Conservation (phyloP, 2,329 filamentous ascomycete species). For the Clonostachys solani region DNA sequence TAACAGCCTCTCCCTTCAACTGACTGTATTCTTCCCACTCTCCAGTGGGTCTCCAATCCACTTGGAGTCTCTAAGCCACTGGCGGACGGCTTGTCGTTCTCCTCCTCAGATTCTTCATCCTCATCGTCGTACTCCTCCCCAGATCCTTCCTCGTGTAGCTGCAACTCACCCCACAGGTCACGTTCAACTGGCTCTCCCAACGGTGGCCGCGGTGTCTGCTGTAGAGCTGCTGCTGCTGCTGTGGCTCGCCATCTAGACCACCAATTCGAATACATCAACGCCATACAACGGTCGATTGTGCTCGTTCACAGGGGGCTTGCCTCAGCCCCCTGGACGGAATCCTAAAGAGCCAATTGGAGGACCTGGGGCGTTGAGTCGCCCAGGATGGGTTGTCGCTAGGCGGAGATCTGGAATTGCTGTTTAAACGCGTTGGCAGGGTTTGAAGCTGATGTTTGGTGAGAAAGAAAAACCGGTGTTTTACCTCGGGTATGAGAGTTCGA, state of each 20-base stretch:
- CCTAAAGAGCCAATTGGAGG: constrained; percentile 90
- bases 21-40: too few species aligned
- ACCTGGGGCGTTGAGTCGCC: constrained; percentile 76
- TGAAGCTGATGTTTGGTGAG: too few species aligned
- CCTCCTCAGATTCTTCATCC: constrained; percentile 65
- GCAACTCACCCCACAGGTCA: constrained; percentile 87
- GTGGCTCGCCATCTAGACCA: constrained; percentile 21
- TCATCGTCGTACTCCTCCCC: constrained; percentile 74
- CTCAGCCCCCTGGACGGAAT: constrained; percentile 92
- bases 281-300: constrained; percentile 88
- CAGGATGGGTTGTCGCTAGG: too few species aligned
- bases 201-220: constrained; percentile 27
- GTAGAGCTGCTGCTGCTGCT: constrained; percentile 29
- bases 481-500: too few species aligned
- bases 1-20: too few species aligned
- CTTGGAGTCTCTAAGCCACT: too few species aligned
- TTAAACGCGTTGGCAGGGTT: too few species aligned
- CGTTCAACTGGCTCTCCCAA: constrained; percentile 79
- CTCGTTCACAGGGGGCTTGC: constrained; percentile 92
- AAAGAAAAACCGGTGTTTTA: too few species aligned
- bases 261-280: constrained; percentile 88
- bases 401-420: too few species aligned
- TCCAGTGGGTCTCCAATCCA: too few species aligned
- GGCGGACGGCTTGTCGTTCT: constrained; percentile 39
- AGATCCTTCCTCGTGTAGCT: constrained; percentile 71